Evolutionary conservation across 2,329 filamentous ascomycete species (phyloP).

Genomic region (Cladosporium sp.): DNA sequence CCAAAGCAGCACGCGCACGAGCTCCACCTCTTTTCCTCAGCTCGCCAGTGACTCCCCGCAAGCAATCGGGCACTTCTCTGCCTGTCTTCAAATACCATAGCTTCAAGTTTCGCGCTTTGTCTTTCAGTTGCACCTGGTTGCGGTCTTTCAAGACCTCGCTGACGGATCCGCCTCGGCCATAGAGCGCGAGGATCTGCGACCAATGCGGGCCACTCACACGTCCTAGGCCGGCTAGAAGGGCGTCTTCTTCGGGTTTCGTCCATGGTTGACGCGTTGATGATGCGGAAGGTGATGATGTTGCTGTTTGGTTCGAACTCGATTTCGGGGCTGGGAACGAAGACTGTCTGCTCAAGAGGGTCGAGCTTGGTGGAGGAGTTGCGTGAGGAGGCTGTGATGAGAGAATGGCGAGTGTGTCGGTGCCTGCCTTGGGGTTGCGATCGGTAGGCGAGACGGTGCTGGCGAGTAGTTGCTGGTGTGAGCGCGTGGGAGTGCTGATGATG

Average conservation of each 20-base stretch:
- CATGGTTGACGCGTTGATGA: constrained; percentile 61
- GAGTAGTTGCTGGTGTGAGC: constrained; percentile 19
- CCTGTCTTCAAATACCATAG: constrained; percentile 89
- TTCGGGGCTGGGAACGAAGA: constrained; percentile 18
- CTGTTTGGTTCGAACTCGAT: constrained; percentile 13
- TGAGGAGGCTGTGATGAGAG: constrained; percentile 22
- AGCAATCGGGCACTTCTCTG: constrained; percentile 83
- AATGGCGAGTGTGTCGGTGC: constrained; percentile 17
- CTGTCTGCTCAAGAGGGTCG: constrained; percentile 6
- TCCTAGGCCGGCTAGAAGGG: constrained; percentile 82
- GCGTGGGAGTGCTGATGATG: constrained; percentile 30
- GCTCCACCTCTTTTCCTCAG: constrained; percentile 63
- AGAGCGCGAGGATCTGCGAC: constrained; percentile 85
- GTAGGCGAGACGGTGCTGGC: background rate
- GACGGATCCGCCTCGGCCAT: constrained; percentile 73
- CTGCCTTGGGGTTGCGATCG: constrained; percentile 6
- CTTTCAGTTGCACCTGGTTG: constrained; percentile 88
- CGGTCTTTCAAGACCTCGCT: constrained; percentile 82
- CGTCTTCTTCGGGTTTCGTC: constrained; percentile 86
- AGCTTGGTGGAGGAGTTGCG: constrained; percentile 24
- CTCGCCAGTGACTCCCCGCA: constrained; percentile 85
- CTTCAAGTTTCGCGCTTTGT: constrained; percentile 87
- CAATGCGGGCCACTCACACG: constrained; percentile 88
- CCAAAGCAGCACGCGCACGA: constrained; percentile 31
- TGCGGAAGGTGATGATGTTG: constrained; percentile 18